Evolutionary conservation across 768 basidiomycete genomes (phyloP).

Genomic region (Psilocybe subaeruginosa): DNA sequence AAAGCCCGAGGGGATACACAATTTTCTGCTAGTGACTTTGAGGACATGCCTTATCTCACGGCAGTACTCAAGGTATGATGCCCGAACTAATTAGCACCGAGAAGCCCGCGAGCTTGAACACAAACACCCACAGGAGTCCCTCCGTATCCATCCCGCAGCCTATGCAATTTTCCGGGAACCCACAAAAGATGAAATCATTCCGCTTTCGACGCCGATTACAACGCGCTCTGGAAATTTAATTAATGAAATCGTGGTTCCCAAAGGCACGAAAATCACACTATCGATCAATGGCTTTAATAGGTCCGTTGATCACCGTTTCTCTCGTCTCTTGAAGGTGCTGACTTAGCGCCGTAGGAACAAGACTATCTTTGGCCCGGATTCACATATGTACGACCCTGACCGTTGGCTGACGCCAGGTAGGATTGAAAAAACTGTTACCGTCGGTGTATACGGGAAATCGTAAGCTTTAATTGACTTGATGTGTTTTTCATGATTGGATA

Average conservation of each 20-base stretch:
- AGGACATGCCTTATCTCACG: conserved; percentile 50
- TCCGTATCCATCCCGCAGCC: conserved; percentile 46
- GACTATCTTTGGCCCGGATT: conserved; percentile 50
- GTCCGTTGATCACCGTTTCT: conserved; percentile 26
- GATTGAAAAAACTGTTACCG: conserved; percentile 38
- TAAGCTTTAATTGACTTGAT: conserved; percentile 23
- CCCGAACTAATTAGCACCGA: neutral
- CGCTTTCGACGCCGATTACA: conserved; percentile 55
- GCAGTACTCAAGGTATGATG: conserved; percentile 47
- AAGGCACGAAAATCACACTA: conserved; percentile 50
- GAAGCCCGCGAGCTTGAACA: neutral
- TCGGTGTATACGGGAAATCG: conserved; percentile 54
- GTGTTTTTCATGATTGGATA: neutral
- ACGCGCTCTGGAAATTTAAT: conserved; percentile 47
- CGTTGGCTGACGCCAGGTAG: conserved; percentile 49
- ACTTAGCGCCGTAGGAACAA: conserved; percentile 31
- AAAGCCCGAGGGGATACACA: conserved; percentile 37
- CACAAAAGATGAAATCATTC: conserved; percentile 55
- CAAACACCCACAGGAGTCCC: conserved; percentile 40
- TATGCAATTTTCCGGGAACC: conserved; percentile 41
- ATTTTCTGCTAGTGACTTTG: conserved; percentile 47
- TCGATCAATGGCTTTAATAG: conserved; percentile 60
- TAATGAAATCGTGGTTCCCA: conserved; percentile 50
- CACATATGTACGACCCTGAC: conserved; percentile 48
- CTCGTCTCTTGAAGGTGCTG: neutral